Conservation (phyloP, 176 grass and related monocot species). For the Areca catechu region DNA sequence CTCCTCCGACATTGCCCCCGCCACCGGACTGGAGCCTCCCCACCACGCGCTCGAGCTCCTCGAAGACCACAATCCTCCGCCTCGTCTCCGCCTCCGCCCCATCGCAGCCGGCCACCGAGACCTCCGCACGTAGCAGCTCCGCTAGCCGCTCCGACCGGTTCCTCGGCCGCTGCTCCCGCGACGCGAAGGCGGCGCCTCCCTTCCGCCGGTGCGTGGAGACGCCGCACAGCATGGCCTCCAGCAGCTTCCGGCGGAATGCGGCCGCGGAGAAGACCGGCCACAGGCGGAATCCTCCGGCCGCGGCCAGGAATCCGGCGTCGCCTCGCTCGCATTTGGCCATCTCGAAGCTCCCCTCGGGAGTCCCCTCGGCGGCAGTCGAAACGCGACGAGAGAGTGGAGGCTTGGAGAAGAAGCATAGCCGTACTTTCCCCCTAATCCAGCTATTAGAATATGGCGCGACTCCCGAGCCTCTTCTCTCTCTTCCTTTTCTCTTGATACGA, state of each 20-base stretch:
- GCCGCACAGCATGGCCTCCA: constrained; percentile 5
- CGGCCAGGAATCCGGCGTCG: background rate
- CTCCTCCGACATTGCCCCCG: background rate
- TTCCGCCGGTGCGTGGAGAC: background rate
- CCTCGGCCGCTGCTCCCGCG: background rate
- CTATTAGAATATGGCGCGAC: too few relatives aligned
- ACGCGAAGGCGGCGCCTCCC: background rate
- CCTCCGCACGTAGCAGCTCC: constrained; percentile 8
- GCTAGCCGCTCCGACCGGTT: background rate
- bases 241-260: background rate
- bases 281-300: background rate
- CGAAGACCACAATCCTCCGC: background rate
- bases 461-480: too few relatives aligned
- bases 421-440: too few relatives aligned
- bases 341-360: too few relatives aligned
- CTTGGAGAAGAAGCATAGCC: too few relatives aligned
- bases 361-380: too few relatives aligned
- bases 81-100: background rate
- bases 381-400: too few relatives aligned
- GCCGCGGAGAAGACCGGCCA: background rate
- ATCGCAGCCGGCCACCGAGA: background rate
- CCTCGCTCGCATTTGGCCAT: constrained; percentile 3
- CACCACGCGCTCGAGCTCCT: background rate
- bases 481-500: too few relatives aligned
- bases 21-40: background rate